Base-by-base conservation (phyloP, 1,284 basidiomycete species). In the Trichosporon ovoides region DNA sequence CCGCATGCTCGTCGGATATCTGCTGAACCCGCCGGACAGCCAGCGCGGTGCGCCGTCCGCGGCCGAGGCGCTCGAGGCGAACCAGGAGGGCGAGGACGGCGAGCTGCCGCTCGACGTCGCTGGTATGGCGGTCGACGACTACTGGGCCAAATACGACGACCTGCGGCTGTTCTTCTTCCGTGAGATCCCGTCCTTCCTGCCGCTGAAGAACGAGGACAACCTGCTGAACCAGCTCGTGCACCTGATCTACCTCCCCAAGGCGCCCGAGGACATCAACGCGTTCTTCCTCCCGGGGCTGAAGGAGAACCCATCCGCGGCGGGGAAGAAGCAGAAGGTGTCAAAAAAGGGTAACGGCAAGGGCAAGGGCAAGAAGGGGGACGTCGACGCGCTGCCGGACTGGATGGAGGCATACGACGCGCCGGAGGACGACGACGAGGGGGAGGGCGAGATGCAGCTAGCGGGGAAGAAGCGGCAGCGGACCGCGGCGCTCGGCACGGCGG, bases 81-180 rank as follows among this genome's bases (percentile, higher is more conserved):
- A 65, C 51, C 74, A 76, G 57, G 66, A 65, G n/a, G 64, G 65
- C 34, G 68, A 64, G n/a, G 60, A 67, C 19, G 69, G 71, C 24
- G 81, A 91, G 61, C 85, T 85, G 63, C 84, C 88, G 0, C 66
- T 64, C 53, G 80, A 94, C 72, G 90, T 94, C 64, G 60, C 63
- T 5, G 69, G 72, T 28, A 65, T 69, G 31, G 69, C 70, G 10
- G 63, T 71, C 0, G 72, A 75, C 38, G 74, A 77, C 51, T 79
- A 75, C 64, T 77, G 77, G 70, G 78, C 79, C 46, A 70, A 73
- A 22, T 77, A 77, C 65, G 79, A 83, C 67, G 96, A 98, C 72
- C 81, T 98, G 24, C 85, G 94, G 58, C 96, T 89, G 87, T 91
- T 89, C 75, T 96, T 96, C 78, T 83, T 97, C 60, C 84, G 88